Conservation (phyloP, 768 basidiomycete genomes). For the Aureoboletus auriporus region DNA sequence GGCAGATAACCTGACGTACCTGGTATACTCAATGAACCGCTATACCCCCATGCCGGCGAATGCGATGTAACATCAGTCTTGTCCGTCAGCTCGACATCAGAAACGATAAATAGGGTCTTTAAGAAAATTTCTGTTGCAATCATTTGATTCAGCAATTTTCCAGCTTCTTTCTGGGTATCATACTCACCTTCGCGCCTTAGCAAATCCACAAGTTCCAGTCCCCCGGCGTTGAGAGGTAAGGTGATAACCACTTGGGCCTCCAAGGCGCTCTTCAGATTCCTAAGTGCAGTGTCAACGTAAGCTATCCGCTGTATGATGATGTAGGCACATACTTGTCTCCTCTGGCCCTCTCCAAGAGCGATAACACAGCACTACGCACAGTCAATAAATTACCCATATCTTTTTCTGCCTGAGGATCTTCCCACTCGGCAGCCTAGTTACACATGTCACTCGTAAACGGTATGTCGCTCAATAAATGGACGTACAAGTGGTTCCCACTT, state of each 20-base stretch:
- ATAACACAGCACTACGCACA: constrained; percentile 58
- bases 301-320: not conserved
- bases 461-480: not conserved
- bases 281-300: constrained; percentile 25
- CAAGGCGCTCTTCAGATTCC: constrained; percentile 68
- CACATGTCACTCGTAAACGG: not conserved
- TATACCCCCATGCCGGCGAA: constrained; percentile 49
- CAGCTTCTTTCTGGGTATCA: not conserved
- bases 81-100: constrained; percentile 55
- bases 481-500: constrained; percentile 71
- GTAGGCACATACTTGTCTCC: constrained; percentile 59
- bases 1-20: constrained; percentile 36
- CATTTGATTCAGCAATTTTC: not conserved
- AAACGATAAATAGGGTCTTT: constrained; percentile 78
- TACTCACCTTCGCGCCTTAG: constrained; percentile 42
- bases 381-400: constrained; percentile 64
- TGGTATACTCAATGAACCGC: constrained; percentile 38
- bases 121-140: constrained; percentile 51
- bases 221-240: constrained; percentile 36
- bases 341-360: constrained; percentile 73
- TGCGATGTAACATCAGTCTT: constrained; percentile 38
- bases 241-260: constrained; percentile 73
- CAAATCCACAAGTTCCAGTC: constrained; percentile 32
- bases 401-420: constrained; percentile 47
- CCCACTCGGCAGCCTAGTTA: constrained; percentile 56